phyloP scores from a whole-genome alignment of 192 early-diverging fungal species.

The Coemansia sp. region DNA sequence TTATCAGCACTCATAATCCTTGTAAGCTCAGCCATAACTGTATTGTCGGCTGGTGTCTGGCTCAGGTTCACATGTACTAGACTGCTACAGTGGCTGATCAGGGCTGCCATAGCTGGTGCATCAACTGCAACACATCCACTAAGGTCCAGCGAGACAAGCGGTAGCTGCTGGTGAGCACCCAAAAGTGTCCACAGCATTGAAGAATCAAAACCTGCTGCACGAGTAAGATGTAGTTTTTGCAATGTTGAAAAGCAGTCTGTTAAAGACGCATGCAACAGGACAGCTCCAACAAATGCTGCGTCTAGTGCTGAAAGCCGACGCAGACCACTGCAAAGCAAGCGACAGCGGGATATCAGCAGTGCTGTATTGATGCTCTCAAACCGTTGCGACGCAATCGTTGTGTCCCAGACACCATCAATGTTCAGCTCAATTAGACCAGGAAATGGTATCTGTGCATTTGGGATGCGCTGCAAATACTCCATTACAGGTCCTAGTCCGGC shows the following conservation, averaged over 20 bases:
- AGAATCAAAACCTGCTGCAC: conserved; percentile 5
- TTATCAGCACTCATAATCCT: conserved; percentile 3
- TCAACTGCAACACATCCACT: conserved; percentile 27
- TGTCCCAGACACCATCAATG: conserved; percentile 39
- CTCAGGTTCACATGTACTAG: conserved; percentile 41
- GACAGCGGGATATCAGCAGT: conserved; percentile 6
- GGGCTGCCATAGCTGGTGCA: conserved; percentile 13
- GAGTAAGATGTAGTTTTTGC: conserved; percentile 26
- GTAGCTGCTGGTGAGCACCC: conserved; percentile 9
- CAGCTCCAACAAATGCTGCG: conserved; percentile 1
- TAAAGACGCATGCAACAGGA: conserved; percentile 7
- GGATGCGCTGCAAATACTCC: conserved; percentile 21
- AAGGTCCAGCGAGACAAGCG: conserved; percentile 32
- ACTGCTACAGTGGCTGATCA: conserved; percentile 20
- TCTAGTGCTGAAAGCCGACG: conserved; percentile 30
- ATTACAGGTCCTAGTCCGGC: conserved; percentile 21
- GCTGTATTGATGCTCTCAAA: conserved; percentile 13
- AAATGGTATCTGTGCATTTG: conserved; percentile 15
- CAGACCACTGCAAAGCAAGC: conserved; percentile 16
- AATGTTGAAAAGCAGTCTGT: conserved; percentile 20
- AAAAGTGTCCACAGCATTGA: conserved; percentile 6
- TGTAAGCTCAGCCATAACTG: conserved; percentile 20
- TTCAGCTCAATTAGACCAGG: conserved; percentile 31
- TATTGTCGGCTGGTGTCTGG: conserved; percentile 31
- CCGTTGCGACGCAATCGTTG: conserved; percentile 6